Base-by-base conservation (phyloP, 176 grass and related monocot genomes). In the Triticum monococcum region DNA sequence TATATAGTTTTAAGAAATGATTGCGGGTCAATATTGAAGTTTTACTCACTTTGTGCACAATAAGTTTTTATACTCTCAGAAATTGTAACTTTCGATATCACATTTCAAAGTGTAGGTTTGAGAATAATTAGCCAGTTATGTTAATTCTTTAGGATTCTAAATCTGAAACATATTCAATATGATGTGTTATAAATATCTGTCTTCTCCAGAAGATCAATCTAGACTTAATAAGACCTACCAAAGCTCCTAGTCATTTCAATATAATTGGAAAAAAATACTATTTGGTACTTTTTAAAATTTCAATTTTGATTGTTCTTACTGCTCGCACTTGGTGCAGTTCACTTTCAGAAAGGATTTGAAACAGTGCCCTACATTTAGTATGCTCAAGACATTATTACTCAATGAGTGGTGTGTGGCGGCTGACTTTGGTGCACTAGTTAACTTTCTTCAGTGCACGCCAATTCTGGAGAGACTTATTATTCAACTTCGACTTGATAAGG, bases 301-400 rank as follows among this genome's bases (percentile, higher is more conserved):
- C 33, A 12, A 24, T 79, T 23, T 59, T 79, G 12, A 40, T 48
- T 50, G 23, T 50, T 50, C 41, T 75, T 75, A 30, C 23, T 75
- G 24, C 46, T 75, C 45, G 24, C 0, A 2, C 12, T 75, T 75
- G 7, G 41, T 75, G 7, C 72, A 75, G 72, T 75, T 75, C 41
- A 75, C 45, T 75, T 75, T 75, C 41, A 75, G 72, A 50, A 28
- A 75, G 41, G 71, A 74, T 74, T 74, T 74, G 38, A 74, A 74
- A 46, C 71, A 24, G 3, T 74, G 40, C 12, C 71, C 38, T 74
- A 74, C n/a, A 74, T 74, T 74, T 74, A 74, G 71, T 41, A 74
- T 74, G 71, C 23, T 74, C 25, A 74, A 46, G 40, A 46, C 40
- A 26, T 74, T 74, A 74, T 74, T 74, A 45, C 71, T 74, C n/a